These are phyloP conservation scores for Striga asiatica DNA, from an alignment of 257 asterid species.

Conservation along the genomic window DNA sequence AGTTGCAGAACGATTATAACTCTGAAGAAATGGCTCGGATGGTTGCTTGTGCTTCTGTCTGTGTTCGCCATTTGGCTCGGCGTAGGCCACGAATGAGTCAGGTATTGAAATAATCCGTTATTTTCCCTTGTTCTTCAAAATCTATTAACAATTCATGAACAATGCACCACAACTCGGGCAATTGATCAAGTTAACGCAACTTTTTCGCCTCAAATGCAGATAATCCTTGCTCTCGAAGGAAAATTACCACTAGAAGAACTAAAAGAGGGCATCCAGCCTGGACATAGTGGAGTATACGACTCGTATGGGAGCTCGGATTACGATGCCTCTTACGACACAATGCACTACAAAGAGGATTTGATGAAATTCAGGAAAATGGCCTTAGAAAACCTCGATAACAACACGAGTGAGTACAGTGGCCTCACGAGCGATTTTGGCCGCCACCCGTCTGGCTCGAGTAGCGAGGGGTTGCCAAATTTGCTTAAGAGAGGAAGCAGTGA, in stretches of 20 bases:
- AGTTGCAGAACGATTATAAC: slow-evolving; percentile 51
- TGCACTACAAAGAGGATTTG: slow-evolving; percentile 71
- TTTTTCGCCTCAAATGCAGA: slow-evolving; percentile 31
- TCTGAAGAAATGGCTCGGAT: slow-evolving; percentile 54
- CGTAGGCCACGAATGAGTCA: slow-evolving; percentile 74
- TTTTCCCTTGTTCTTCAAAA: too few relatives aligned
- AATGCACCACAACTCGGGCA: too few relatives aligned
- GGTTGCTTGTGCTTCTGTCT: slow-evolving; percentile 81
- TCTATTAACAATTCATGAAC: background rate
- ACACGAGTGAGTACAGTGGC: slow-evolving; percentile 57
- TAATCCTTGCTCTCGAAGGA: slow-evolving; percentile 64
- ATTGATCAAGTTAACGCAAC: too few relatives aligned
- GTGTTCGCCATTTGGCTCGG: slow-evolving; percentile 80
- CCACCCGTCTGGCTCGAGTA: slow-evolving; percentile 60
- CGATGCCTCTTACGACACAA: slow-evolving; percentile 38
- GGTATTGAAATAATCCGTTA: too few relatives aligned
- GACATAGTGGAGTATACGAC: slow-evolving; percentile 25
- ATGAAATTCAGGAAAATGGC: slow-evolving; percentile 72
- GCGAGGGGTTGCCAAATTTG: slow-evolving; percentile 35
- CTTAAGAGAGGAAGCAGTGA: slow-evolving; percentile 20
- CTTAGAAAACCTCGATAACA: slow-evolving; percentile 37
- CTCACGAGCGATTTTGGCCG: slow-evolving; percentile 55
- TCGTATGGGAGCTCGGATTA: slow-evolving; percentile 53
- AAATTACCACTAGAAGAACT: slow-evolving; percentile 42
- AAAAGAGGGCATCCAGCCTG: slow-evolving; percentile 37